A percentile compares a stretch with the other conserved stretches of the same genome.
phyloP scores from a whole-genome alignment of 495 filamentous ascomycete genomes.

The Aspergillus bertholletiae region DNA sequence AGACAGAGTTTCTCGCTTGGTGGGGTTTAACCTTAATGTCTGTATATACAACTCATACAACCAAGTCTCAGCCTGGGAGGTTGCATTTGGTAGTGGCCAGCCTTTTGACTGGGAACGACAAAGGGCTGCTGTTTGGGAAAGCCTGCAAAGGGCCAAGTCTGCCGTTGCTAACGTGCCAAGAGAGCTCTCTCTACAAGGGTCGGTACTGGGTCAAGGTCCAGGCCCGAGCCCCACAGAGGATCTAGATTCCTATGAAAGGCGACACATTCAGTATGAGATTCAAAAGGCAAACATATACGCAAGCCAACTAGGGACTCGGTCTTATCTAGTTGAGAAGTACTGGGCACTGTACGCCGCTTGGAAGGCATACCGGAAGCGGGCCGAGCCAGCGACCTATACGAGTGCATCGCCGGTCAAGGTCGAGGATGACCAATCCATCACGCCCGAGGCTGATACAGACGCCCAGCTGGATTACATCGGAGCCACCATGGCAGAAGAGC shows the following conservation, averaged over 20 bases:
- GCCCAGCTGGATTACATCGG: conserved; percentile 45
- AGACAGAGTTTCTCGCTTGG: conserved; percentile 56
- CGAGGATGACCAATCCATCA: conserved; percentile 13
- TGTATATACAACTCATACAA: conserved; percentile 70
- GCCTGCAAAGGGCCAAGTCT: conserved; percentile 56
- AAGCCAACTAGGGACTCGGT: conserved; percentile 69
- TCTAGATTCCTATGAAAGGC: conserved; percentile 27
- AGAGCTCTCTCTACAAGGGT: conserved; percentile 51
- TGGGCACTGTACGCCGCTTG: conserved; percentile 60
- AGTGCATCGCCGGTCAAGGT: conserved; percentile 15
- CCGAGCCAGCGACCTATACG: conserved; percentile 17
- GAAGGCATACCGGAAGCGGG: conserved; percentile 25
- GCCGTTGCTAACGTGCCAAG: conserved; percentile 56
- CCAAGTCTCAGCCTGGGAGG: conserved; percentile 62
- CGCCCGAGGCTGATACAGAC: conserved; percentile 15
- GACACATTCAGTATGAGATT: conserved; percentile 70
- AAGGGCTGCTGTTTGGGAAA: conserved; percentile 57
- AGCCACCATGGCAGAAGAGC: conserved; percentile 60
- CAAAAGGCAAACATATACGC: conserved; percentile 82
- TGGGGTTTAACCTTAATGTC: conserved; percentile 75
- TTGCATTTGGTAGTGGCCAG: conserved; percentile 66
- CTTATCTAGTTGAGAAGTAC: conserved; percentile 80
- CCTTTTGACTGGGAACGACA: conserved; percentile 73
- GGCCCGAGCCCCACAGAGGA: conserved; percentile 15
- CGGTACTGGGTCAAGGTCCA: background rate